Conservation (phyloP, 2,329 filamentous ascomycete species). For the Hymenoscyphus repandus region DNA sequence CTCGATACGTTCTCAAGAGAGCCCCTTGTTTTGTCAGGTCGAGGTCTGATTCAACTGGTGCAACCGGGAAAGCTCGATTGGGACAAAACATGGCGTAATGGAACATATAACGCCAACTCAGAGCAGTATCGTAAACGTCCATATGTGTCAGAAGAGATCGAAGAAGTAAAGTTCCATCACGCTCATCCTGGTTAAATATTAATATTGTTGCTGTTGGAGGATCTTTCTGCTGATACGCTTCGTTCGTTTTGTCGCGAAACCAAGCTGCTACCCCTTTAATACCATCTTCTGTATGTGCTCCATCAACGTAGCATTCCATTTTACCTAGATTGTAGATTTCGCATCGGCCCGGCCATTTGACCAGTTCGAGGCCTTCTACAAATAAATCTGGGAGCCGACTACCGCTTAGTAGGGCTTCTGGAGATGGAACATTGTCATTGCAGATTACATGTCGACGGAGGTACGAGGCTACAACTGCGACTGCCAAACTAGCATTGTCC, state of each 20-base stretch:
- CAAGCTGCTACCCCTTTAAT: constrained; percentile 74
- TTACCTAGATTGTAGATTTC: constrained; percentile 50
- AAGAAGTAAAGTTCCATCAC: constrained; percentile 62
- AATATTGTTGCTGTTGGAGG: constrained; percentile 41
- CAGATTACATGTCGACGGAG: constrained; percentile 36
- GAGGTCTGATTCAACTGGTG: constrained; percentile 32
- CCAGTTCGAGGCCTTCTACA: constrained; percentile 64
- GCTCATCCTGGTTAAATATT: constrained; percentile 90
- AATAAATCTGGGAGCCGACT: constrained; percentile 54
- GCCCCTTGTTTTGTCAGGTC: constrained; percentile 61
- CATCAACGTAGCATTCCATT: constrained; percentile 85
- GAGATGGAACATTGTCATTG: constrained; percentile 1
- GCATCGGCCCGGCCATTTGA: constrained; percentile 76
- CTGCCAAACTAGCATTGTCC: constrained; percentile 54
- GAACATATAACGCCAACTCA: constrained; percentile 42
- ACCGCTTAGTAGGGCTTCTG: neutral
- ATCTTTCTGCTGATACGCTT: neutral
- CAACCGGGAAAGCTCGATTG: constrained; percentile 59
- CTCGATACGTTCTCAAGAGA: constrained; percentile 56
- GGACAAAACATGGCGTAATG: constrained; percentile 74
- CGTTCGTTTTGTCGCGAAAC: constrained; percentile 54
- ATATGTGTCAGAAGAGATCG: neutral
- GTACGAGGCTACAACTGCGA: constrained; percentile 47
- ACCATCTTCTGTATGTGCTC: constrained; percentile 87
- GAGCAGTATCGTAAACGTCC: neutral